Conservation (phyloP, 2,329 filamentous ascomycete species). For the Sphaerulina vaccinii region DNA sequence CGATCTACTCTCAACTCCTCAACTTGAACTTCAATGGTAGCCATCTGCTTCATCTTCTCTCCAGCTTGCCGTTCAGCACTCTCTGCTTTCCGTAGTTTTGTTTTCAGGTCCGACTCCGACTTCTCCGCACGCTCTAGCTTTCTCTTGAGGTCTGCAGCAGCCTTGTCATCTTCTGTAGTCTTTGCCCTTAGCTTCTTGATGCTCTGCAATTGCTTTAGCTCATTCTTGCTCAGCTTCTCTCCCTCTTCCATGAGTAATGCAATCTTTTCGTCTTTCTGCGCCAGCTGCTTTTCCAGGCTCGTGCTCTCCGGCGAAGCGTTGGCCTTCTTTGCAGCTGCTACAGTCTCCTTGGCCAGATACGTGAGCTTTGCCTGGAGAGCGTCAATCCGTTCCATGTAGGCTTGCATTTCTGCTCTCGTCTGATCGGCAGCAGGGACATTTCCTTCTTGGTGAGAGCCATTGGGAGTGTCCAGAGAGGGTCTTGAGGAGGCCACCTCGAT, state of each 20-base stretch:
- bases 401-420: slow-evolving; percentile 78
- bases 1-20: slow-evolving; percentile 36
- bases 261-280: slow-evolving; percentile 88
- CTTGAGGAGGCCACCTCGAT: slow-evolving; percentile 13
- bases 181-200: slow-evolving; percentile 74
- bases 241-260: slow-evolving; percentile 89
- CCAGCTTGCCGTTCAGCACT: slow-evolving; percentile 56
- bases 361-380: slow-evolving; percentile 87
- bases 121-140: slow-evolving; percentile 67
- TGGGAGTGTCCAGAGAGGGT: slow-evolving; percentile 26
- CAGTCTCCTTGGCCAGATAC: slow-evolving; percentile 78
- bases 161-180: slow-evolving; percentile 52
- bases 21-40: slow-evolving; percentile 51
- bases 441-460: slow-evolving; percentile 30
- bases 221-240: slow-evolving; percentile 78
- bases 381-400: slow-evolving; percentile 85
- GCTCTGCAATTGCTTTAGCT: slow-evolving; percentile 77
- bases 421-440: slow-evolving; percentile 44
- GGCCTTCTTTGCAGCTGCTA: slow-evolving; percentile 70
- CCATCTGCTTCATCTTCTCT: slow-evolving; percentile 60
- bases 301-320: slow-evolving; percentile 62
- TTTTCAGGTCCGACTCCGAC: slow-evolving; percentile 58
- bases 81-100: slow-evolving; percentile 63
- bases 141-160: slow-evolving; percentile 52
- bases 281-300: slow-evolving; percentile 72